Conservation (phyloP, 163 green algal species). For the Dunaliella salina region DNA sequence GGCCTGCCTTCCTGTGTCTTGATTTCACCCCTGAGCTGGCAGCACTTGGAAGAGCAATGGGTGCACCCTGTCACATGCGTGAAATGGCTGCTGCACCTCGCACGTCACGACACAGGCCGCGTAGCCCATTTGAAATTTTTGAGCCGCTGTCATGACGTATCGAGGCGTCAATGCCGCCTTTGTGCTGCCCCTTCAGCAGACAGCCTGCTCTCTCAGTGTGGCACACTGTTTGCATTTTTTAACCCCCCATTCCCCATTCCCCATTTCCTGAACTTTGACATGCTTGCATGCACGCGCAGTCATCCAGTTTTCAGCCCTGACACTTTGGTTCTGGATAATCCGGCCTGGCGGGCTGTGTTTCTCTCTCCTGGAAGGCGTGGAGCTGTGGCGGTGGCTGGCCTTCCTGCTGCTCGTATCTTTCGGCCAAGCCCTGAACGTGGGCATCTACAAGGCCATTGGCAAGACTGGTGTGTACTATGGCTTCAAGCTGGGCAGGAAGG, state of each 20-base stretch:
- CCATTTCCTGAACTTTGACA: not conserved
- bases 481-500: conserved; percentile 61
- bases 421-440: conserved; percentile 67
- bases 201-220: no score
- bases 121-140: no score
- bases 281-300: conserved; percentile 40
- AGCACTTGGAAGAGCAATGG: no score
- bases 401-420: conserved; percentile 32
- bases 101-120: no score
- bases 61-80: no score
- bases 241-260: not conserved
- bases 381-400: conserved; percentile 28
- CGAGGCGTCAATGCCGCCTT: no score
- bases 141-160: no score
- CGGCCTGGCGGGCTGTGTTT: conserved; percentile 39
- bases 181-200: no score
- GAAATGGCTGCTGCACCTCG: no score
- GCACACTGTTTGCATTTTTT: not conserved
- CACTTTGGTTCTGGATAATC: conserved; percentile 52
- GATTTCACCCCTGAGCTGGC: not conserved
- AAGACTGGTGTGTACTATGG: conserved; percentile 80
- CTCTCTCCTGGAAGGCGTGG: conserved; percentile 22
- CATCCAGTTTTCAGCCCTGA: conserved; percentile 55
- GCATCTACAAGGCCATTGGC: conserved; percentile 71
- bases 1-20: not conserved